Percentiles rank a stretch among this genome's conserved stretches.
These are phyloP conservation scores for Protomyces gravidus DNA, from an alignment of 1,139 yeast genomes.

Conservation along the genomic window DNA sequence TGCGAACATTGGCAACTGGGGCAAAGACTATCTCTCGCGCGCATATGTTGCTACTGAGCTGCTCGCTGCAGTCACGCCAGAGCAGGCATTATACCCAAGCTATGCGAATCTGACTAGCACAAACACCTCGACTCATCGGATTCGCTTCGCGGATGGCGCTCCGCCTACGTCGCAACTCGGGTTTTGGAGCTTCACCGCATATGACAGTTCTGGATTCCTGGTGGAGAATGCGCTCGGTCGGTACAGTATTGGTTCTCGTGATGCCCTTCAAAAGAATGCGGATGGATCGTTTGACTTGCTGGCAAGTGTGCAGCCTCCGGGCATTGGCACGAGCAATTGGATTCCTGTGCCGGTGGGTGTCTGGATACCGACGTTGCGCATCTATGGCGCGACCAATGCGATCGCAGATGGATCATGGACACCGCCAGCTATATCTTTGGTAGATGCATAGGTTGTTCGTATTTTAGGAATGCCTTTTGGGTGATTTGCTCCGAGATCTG, in stretches of 20 bases:
- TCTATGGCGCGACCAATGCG: neutral
- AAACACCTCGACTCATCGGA: neutral
- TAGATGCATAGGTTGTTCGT: neutral
- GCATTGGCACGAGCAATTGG: neutral
- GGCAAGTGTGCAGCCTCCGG: neutral
- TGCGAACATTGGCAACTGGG: neutral
- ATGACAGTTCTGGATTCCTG: slow-evolving; percentile 1
- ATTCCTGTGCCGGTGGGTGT: slow-evolving; percentile 1
- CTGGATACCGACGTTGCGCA: neutral
- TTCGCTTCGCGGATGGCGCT: neutral
- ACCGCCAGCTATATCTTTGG: neutral
- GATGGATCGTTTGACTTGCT: neutral
- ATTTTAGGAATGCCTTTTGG: neutral
- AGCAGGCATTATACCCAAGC: neutral
- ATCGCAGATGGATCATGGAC: neutral
- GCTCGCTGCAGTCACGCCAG: neutral
- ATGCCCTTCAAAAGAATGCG: neutral
- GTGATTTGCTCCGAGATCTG: neutral
- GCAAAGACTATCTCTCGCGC: neutral
- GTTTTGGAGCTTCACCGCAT: slow-evolving; percentile 2
- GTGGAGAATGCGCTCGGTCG: neutral
- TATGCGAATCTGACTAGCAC: neutral
- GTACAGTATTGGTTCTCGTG: slow-evolving; percentile 1
- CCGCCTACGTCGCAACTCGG: neutral
- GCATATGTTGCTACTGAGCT: neutral